These are phyloP conservation scores for Lepraria neglecta DNA, from an alignment of 495 filamentous ascomycete species.

Conservation along the genomic window DNA sequence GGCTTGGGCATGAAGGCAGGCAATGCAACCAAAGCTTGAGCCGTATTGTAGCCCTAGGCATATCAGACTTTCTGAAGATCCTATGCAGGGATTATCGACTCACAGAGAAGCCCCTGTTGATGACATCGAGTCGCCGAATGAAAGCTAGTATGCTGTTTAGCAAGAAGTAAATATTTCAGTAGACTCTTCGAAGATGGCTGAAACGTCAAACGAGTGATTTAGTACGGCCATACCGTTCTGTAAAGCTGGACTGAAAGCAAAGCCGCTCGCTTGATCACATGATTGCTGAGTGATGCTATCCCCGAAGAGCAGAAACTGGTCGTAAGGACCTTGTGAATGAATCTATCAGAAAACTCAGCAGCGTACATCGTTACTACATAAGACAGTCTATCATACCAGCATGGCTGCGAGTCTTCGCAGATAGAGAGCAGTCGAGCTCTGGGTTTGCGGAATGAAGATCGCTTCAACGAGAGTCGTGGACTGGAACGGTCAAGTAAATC, in stretches of 20 bases:
- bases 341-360: background rate
- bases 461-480: too few relatives aligned
- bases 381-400: background rate
- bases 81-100: background rate
- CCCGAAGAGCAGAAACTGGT: slow-evolving; percentile 74
- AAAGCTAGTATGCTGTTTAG: slow-evolving; percentile 42
- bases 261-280: slow-evolving; percentile 52
- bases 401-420: background rate
- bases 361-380: background rate
- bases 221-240: slow-evolving; percentile 50
- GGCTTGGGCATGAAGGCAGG: slow-evolving; percentile 52
- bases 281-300: slow-evolving; percentile 70
- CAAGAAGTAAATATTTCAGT: background rate
- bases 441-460: background rate
- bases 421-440: background rate
- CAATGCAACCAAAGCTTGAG: slow-evolving; percentile 54
- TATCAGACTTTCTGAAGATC: background rate
- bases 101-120: slow-evolving; percentile 54
- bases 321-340: slow-evolving; percentile 37
- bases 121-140: slow-evolving; percentile 57
- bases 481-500: too few relatives aligned
- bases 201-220: background rate
- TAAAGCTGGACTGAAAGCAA: slow-evolving; percentile 64
- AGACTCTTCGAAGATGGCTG: too few relatives aligned
- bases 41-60: slow-evolving; percentile 62